These are phyloP conservation scores for Cutaneotrichosporon cavernicola DNA, from an alignment of 1,284 basidiomycete species.

Conservation along the genomic window DNA sequence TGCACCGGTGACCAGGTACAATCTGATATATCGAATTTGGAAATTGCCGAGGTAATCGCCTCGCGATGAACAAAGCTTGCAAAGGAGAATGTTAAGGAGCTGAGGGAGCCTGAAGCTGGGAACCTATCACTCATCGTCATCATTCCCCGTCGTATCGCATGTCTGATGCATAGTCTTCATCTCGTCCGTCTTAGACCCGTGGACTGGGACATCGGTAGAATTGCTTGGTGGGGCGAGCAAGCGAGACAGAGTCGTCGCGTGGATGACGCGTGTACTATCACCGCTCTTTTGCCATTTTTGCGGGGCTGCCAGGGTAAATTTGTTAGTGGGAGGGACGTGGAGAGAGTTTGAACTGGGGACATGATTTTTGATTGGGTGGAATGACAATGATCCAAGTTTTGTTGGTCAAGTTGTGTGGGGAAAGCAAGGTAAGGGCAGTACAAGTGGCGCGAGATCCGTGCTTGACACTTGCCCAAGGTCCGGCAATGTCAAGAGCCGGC, in stretches of 20 bases:
- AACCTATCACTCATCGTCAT: neutral
- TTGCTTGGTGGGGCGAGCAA: neutral
- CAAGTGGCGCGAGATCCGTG: neutral
- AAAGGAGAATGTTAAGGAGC: too few species aligned
- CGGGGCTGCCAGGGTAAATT: neutral
- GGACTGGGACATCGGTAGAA: neutral
- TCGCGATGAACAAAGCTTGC: too few species aligned
- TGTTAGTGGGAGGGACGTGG: neutral
- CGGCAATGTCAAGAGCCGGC: slow-evolving; percentile 6
- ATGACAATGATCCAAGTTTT: too few species aligned
- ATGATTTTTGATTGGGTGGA: neutral
- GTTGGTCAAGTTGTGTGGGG: too few species aligned
- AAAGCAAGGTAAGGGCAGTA: neutral
- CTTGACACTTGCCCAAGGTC: neutral
- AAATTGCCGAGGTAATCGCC: neutral
- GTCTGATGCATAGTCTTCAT: neutral
- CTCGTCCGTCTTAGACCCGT: slow-evolving; percentile 2
- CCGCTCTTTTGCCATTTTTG: neutral
- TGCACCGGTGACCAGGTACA: neutral
- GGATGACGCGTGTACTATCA: neutral
- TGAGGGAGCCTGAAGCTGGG: too few species aligned
- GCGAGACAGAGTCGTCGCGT: neutral
- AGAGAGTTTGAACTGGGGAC: neutral
- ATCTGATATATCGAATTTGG: neutral
- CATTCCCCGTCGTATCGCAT: neutral